phyloP scores from a whole-genome alignment of 441 rosid species.

The Flueggea neowawraea region DNA sequence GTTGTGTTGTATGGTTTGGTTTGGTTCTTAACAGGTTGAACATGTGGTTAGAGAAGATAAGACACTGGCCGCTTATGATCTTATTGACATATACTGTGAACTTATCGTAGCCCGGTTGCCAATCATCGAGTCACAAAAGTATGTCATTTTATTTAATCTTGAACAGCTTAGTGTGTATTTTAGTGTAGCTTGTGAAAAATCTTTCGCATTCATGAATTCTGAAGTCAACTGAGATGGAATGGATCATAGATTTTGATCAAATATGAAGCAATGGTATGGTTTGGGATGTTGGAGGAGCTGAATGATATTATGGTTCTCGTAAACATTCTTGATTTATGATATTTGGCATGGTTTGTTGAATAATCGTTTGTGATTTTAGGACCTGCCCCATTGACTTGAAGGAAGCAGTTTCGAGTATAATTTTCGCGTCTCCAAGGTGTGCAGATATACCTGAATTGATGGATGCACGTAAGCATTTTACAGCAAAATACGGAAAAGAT shows the following conservation, averaged over 20 bases:
- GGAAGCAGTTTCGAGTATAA: constrained; percentile 78
- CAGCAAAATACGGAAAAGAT: constrained; percentile 80
- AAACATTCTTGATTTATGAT: no score
- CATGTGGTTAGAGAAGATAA: constrained; percentile 97
- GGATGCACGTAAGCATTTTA: constrained; percentile 61
- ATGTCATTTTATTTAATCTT: constrained; percentile 14
- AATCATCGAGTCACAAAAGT: constrained; percentile 91
- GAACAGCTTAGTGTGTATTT: background rate
- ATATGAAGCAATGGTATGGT: constrained; percentile 1
- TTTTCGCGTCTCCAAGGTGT: constrained; percentile 83
- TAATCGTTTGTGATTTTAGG: constrained; percentile 30
- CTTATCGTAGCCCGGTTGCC: constrained; percentile 79
- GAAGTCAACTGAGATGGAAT: no score
- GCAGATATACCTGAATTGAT: constrained; percentile 78
- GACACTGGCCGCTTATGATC: constrained; percentile 86
- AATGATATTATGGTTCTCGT: no score
- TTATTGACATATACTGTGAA: constrained; percentile 83
- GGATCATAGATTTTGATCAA: constrained; percentile 1
- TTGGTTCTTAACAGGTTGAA: constrained; percentile 56
- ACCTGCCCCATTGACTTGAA: constrained; percentile 87
- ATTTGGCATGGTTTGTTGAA: no score
- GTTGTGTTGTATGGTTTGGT: background rate
- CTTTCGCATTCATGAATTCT: no score
- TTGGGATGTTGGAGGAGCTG: background rate
- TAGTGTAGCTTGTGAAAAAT: no score